Conservation (phyloP, 495 filamentous ascomycete genomes). For the Parathielavia appendiculata region DNA sequence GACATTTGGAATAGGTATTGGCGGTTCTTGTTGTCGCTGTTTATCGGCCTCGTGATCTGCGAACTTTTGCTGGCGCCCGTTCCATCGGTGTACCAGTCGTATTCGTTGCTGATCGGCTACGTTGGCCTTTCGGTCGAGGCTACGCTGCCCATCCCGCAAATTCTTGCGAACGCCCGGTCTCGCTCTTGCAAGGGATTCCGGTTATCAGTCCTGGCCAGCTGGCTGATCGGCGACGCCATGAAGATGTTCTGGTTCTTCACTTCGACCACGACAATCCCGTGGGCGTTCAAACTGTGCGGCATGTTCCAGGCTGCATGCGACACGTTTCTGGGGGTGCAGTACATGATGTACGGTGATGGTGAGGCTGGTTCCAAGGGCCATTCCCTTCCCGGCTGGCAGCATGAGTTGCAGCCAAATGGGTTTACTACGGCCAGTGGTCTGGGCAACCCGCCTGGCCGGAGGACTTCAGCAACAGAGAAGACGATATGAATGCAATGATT, state of each 20-base stretch:
- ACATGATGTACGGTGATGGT: conserved; percentile 70
- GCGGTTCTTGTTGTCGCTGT: conserved; percentile 73
- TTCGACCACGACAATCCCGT: conserved; percentile 65
- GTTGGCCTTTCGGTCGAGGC: conserved; percentile 87
- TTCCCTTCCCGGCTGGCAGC: conserved; percentile 14
- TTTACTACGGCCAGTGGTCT: conserved; percentile 26
- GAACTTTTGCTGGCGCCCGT: conserved; percentile 68
- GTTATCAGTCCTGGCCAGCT: conserved; percentile 75
- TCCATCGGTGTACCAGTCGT: conserved; percentile 52
- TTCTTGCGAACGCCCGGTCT: conserved; percentile 70
- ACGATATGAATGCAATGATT: conserved; percentile 19
- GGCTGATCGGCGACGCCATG: conserved; percentile 88
- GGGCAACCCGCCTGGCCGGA: conserved; percentile 31
- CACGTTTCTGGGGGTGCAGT: conserved; percentile 76
- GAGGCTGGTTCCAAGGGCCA: conserved; percentile 27
- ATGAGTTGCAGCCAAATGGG: conserved; percentile 8
- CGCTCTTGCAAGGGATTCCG: conserved; percentile 87
- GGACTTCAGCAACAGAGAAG: conserved; percentile 39
- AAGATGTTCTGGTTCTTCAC: conserved; percentile 94
- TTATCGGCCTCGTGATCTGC: conserved; percentile 56
- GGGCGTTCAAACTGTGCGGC: conserved; percentile 87
- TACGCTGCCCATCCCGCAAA: conserved; percentile 82
- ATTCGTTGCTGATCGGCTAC: conserved; percentile 70
- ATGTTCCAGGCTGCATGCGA: conserved; percentile 89
- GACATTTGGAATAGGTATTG: conserved; percentile 60